A percentile compares a stretch with the other conserved stretches of the same genome.
These are phyloP conservation scores for Apostasia ramifera DNA, from an alignment of 106 monocot genomes.

Conservation along the genomic window DNA sequence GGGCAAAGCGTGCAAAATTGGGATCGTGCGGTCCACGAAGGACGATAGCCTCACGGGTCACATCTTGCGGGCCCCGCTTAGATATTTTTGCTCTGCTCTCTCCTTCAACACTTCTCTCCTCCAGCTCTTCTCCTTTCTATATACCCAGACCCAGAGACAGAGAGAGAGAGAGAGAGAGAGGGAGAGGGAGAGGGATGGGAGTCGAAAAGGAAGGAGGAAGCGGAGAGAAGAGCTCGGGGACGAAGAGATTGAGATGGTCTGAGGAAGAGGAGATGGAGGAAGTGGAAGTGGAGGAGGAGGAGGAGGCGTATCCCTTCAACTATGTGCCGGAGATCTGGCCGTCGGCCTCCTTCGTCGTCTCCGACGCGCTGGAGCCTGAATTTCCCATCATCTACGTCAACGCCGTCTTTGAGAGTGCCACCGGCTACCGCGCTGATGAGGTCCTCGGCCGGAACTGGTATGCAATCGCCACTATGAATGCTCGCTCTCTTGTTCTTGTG, in stretches of 20 bases:
- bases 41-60: neutral
- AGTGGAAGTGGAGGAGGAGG: slow-evolving; percentile 16
- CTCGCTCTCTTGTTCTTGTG: too few relatives aligned
- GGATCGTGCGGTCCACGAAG: too few relatives aligned
- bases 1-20: too few relatives aligned
- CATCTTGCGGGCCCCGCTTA: neutral
- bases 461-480: neutral
- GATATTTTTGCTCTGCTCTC: neutral
- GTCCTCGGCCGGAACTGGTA: slow-evolving; percentile 93
- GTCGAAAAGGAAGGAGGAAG: neutral
- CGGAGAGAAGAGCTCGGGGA: neutral
- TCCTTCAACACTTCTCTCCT: too few relatives aligned
- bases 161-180: too few relatives aligned
- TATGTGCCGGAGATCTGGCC: slow-evolving; percentile 14
- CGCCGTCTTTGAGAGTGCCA: slow-evolving; percentile 67
- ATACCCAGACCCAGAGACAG: too few relatives aligned
- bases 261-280: slow-evolving; percentile 1
- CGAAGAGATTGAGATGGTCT: neutral
- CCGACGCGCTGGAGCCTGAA: slow-evolving; percentile 74
- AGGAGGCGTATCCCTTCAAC: slow-evolving; percentile 12
- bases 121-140: too few relatives aligned
- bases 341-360: slow-evolving; percentile 67
- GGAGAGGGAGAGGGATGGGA: neutral
- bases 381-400: slow-evolving; percentile 92
- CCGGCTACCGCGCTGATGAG: slow-evolving; percentile 88